Evolutionary conservation across 768 basidiomycete species (phyloP), one percentile per base, ranked within the genome.

Genomic region (Leccinum longicurvipes): DNA sequence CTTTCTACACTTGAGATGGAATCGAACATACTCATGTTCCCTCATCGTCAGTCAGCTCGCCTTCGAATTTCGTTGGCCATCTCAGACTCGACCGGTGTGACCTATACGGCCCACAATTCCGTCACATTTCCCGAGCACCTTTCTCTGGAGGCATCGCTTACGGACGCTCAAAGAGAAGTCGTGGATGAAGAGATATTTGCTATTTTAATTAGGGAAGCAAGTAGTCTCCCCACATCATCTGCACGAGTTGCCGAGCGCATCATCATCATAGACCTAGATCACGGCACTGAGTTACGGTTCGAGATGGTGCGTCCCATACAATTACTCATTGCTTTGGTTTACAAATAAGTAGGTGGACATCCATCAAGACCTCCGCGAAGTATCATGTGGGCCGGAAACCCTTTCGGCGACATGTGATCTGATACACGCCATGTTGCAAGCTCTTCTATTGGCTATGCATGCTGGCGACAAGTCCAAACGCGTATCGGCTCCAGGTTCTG

Each of bases 141-240:
- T 0, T 73, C 77, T 3, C 67, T 88, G 14, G 80, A 89, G 32
- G 76, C 67, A 2, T 74, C 78, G 9, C 73, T 93, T 32, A 74
- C 72, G 55, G 69, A 69, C 24, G 86, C 86, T 1, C 90, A 92
- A 64, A 77, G 76, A 51, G 91, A 92, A 67, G 76, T 85, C 14
- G 79, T 91, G 6, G 89, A 93, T 54, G 85, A 88, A 64, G 91
- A 93, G 64, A 85, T 93, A 36, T 93, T 91, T 60, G 75, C 84
- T 3, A 64, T 83, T 21, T 75, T 93, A 21, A 87, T 91, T 39
- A 79, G 75, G 64, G 91, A 93, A 71, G 87, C 89, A n/a, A 84
- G 86, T 53, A 81, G 68, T 56, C 74, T 93, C 10, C 86, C 89
- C 14, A 89, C 87, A 1, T 87, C 87, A 4, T 84, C 87, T 29